These are phyloP conservation scores for Kokia cookei DNA, from an alignment of 441 rosid genomes.

Conservation along the genomic window DNA sequence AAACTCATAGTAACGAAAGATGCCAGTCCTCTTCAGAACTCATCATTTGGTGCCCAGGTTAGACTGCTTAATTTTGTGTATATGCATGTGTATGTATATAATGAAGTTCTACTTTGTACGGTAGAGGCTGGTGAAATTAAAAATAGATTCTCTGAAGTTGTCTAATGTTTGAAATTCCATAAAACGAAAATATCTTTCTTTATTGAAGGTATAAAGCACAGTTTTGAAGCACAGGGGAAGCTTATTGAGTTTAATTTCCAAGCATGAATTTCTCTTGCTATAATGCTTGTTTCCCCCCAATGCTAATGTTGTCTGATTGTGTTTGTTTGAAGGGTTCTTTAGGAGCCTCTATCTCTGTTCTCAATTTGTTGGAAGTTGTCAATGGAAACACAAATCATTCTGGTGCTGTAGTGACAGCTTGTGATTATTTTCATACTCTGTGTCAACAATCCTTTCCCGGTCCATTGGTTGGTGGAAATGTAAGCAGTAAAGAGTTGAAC, in stretches of 20 bases:
- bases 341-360: conserved; percentile 53
- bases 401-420: conserved; percentile 30
- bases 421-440: conserved; percentile 59
- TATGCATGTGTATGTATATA: not conserved
- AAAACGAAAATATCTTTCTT: conserved; percentile 2
- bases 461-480: conserved; percentile 95
- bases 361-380: conserved; percentile 69
- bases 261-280: not conserved
- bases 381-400: conserved; percentile 33
- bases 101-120: not conserved
- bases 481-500: conserved; percentile 79
- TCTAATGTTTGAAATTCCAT: not conserved
- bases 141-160: not conserved
- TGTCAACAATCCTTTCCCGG: conserved; percentile 84
- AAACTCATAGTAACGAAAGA: conserved; percentile 81
- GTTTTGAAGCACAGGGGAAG: not conserved
- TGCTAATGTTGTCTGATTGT: conserved; percentile 22
- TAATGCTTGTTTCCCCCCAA: not conserved
- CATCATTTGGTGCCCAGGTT: conserved; percentile 81
- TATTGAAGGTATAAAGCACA: not conserved
- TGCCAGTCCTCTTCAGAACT: conserved; percentile 32
- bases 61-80: not conserved
- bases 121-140: not conserved
- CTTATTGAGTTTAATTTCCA: not conserved
- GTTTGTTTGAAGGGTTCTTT: conserved; percentile 41